Evolutionary conservation across 2,329 filamentous ascomycete genomes (phyloP).

Genomic region (Ascochyta koolunga): DNA sequence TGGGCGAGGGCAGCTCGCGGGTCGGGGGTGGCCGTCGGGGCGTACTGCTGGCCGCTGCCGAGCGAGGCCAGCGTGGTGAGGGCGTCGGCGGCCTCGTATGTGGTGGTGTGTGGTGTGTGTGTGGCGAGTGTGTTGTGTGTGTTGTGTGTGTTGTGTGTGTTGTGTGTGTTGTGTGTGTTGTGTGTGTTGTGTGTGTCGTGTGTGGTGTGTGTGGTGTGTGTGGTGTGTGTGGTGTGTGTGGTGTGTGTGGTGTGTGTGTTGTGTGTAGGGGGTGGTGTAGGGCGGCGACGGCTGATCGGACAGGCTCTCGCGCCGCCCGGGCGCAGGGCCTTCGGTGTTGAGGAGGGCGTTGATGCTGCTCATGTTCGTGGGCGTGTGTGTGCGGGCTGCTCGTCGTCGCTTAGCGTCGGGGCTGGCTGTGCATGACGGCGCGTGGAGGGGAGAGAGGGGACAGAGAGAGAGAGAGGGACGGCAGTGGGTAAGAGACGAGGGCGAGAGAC

Average conservation of each 20-base stretch:
- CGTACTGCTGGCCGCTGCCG: slow-evolving; percentile 42
- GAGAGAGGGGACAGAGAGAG: neutral
- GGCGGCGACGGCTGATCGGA: neutral
- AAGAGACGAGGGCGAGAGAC: neutral
- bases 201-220: too few relatives aligned
- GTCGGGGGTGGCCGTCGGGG: slow-evolving; percentile 16
- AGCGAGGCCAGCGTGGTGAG: slow-evolving; percentile 45
- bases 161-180: too few relatives aligned
- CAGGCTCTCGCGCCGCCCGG: slow-evolving; percentile 22
- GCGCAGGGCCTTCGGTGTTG: slow-evolving; percentile 37
- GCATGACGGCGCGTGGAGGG: neutral
- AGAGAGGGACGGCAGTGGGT: slow-evolving; percentile 4
- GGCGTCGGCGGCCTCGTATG: slow-evolving; percentile 50
- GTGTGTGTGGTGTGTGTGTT: too few relatives aligned
- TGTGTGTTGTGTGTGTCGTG: too few relatives aligned
- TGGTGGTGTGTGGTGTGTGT: slow-evolving; percentile 21
- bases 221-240: too few relatives aligned
- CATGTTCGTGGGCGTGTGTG: slow-evolving; percentile 26
- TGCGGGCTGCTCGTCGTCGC: neutral
- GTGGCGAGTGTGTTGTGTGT: too few relatives aligned
- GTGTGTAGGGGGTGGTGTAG: too few relatives aligned
- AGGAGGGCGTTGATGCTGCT: slow-evolving; percentile 46
- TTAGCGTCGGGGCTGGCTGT: neutral
- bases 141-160: too few relatives aligned
- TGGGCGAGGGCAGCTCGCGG: slow-evolving; percentile 42